These are phyloP conservation scores for Sapria himalayana DNA, from an alignment of 345 rosid species.

Conservation along the genomic window DNA sequence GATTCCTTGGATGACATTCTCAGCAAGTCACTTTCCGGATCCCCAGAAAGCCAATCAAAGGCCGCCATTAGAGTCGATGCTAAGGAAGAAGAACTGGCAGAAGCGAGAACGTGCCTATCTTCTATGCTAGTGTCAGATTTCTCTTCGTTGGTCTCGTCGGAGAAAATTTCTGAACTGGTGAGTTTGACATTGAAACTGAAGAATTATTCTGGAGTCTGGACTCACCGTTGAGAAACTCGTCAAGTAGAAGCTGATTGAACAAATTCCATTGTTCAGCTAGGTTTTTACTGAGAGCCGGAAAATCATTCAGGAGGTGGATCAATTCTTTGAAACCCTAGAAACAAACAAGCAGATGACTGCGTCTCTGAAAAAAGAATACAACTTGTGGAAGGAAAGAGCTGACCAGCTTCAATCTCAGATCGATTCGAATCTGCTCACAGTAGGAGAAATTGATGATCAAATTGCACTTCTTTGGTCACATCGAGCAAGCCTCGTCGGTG, in stretches of 20 bases:
- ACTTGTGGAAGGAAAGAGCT: conserved; percentile 28
- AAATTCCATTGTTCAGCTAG: conserved; percentile 36
- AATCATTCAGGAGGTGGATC: conserved; percentile 19
- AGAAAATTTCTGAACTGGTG: conserved; percentile 21
- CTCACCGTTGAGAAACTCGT: conserved; percentile 43
- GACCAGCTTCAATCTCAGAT: conserved; percentile 26
- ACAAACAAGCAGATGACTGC: conserved; percentile 30
- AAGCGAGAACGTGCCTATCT: conserved; percentile 31
- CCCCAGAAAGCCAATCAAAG: conserved; percentile 5
- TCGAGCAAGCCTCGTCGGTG: conserved; percentile 16
- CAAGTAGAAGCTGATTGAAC: conserved; percentile 39
- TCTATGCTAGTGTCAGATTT: conserved; percentile 39
- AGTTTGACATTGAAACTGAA: conserved; percentile 24
- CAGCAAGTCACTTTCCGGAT: conserved; percentile 19
- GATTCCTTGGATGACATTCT: conserved; percentile 39
- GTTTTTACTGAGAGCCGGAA: conserved; percentile 31
- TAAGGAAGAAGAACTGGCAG: conserved; percentile 26
- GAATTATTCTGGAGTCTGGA: conserved; percentile 33
- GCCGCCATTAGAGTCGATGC: conserved; percentile 6
- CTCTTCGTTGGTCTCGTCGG: conserved; percentile 25
- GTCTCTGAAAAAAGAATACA: conserved; percentile 38
- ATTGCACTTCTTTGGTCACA: conserved; percentile 28
- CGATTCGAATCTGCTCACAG: conserved; percentile 16
- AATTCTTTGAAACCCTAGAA: conserved; percentile 25
- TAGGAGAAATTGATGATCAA: conserved; percentile 36